phyloP scores from a whole-genome alignment of 768 basidiomycete species.

The Trametopsis cervina region DNA sequence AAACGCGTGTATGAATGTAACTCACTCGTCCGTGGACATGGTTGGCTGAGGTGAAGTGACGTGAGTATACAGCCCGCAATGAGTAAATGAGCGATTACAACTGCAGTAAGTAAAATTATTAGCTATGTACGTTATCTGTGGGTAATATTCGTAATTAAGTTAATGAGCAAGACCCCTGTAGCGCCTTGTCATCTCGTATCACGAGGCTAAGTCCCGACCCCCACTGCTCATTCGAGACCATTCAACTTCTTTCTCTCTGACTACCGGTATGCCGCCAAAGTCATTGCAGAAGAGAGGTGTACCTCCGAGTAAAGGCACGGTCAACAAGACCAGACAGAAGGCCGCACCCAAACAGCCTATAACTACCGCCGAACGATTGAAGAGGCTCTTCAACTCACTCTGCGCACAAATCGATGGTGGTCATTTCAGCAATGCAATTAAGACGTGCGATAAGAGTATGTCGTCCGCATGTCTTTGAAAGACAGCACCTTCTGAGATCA shows the following conservation, averaged over 20 bases:
- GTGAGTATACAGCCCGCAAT: too few relatives aligned
- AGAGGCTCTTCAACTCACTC: constrained; percentile 68
- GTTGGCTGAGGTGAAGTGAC: constrained; percentile 3
- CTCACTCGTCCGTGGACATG: constrained; percentile 53
- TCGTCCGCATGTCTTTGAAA: constrained; percentile 19
- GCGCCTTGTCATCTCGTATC: too few relatives aligned
- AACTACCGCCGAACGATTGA: constrained; percentile 31
- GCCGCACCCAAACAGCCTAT: constrained; percentile 26
- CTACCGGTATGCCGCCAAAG: constrained; percentile 9
- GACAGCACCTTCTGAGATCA: constrained; percentile 4
- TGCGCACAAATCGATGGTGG: constrained; percentile 89
- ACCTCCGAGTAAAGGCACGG: neutral
- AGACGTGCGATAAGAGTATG: constrained; percentile 89
- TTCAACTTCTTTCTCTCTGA: neutral
- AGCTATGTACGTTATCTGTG: too few relatives aligned
- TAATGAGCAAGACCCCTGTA: too few relatives aligned
- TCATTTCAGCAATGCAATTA: constrained; percentile 77
- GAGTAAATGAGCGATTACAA: too few relatives aligned
- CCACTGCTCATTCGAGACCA: too few relatives aligned
- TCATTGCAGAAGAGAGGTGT: neutral
- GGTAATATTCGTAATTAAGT: too few relatives aligned
- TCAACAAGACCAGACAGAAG: constrained; percentile 13
- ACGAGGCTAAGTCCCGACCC: too few relatives aligned
- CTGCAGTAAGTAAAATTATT: too few relatives aligned
- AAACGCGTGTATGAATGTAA: constrained; percentile 2